Conservation (phyloP, 179 eudicot species). For the Camellia oleifera region DNA sequence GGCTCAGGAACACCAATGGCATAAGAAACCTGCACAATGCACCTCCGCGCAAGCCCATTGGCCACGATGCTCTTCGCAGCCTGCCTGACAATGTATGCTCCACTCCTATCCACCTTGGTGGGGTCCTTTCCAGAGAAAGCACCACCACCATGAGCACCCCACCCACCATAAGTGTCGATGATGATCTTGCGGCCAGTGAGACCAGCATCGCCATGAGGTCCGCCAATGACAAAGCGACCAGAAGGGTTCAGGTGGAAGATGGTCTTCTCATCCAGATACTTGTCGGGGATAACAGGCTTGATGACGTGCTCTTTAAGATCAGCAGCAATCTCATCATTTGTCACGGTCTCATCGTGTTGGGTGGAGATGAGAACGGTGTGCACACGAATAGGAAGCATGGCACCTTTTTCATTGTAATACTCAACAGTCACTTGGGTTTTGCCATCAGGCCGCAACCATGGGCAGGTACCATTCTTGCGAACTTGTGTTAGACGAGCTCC, state of each 20-base stretch:
- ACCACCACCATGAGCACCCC: constrained; percentile 50
- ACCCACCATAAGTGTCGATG: constrained; percentile 46
- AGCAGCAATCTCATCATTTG: constrained; percentile 23
- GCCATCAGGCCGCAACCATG: constrained; percentile 27
- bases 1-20: constrained; percentile 34
- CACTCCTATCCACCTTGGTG: constrained; percentile 47
- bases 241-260: constrained; percentile 23
- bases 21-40: constrained; percentile 32
- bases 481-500: constrained; percentile 21
- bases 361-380: constrained; percentile 31
- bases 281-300: constrained; percentile 19
- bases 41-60: constrained; percentile 27
- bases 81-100: constrained; percentile 34
- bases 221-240: constrained; percentile 26
- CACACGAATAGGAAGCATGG: constrained; percentile 29
- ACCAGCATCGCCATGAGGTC: constrained; percentile 28
- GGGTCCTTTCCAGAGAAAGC: constrained; percentile 50
- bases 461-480: constrained; percentile 23
- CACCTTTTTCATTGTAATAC: constrained; percentile 25
- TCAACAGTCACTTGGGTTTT: constrained; percentile 31
- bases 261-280: constrained; percentile 25
- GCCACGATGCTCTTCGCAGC: constrained; percentile 38
- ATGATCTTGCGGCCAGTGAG: constrained; percentile 43
- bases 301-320: constrained; percentile 26
- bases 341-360: constrained; percentile 29